Conservation (phyloP, 495 filamentous ascomycete genomes). For the Daldinia grandis region DNA sequence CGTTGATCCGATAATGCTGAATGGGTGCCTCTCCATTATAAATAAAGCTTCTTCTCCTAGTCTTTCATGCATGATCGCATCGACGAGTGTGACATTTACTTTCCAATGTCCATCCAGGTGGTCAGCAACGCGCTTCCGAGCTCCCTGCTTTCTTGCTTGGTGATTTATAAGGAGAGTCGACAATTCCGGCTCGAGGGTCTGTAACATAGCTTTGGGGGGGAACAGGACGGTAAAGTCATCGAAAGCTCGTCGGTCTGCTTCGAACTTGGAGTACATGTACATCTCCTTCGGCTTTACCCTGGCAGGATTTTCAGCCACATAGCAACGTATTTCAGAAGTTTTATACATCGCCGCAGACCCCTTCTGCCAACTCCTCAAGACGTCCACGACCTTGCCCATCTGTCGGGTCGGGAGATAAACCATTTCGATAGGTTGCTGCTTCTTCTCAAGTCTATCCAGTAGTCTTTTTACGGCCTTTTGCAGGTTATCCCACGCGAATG, state of each 20-base stretch:
- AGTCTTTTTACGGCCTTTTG: conserved; percentile 36
- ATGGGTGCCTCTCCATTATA: neutral
- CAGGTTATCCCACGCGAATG: conserved; percentile 39
- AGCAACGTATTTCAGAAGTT: conserved; percentile 25
- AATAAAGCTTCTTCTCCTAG: conserved; percentile 1
- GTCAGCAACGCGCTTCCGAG: conserved; percentile 20
- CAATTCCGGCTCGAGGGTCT: conserved; percentile 36
- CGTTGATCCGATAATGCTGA: neutral
- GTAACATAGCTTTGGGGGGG: conserved; percentile 33
- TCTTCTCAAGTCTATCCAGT: conserved; percentile 16
- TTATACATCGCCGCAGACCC: conserved; percentile 26
- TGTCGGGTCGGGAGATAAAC: conserved; percentile 25
- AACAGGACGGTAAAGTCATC: conserved; percentile 43
- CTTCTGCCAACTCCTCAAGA: conserved; percentile 28
- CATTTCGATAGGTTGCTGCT: conserved; percentile 21
- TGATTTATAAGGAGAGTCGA: conserved; percentile 31
- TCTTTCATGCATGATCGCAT: conserved; percentile 37
- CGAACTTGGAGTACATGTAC: neutral
- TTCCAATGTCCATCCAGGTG: conserved; percentile 47
- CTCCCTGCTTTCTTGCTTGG: conserved; percentile 6
- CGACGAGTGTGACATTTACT: conserved; percentile 47
- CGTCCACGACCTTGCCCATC: conserved; percentile 10
- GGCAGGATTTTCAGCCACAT: neutral
- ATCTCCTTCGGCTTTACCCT: neutral
- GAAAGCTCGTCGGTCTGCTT: conserved; percentile 41